Evolutionary conservation across 345 rosid genomes (phyloP), one percentile per base, ranked within the genome.

Genomic region (Erucastrum elatum): DNA sequence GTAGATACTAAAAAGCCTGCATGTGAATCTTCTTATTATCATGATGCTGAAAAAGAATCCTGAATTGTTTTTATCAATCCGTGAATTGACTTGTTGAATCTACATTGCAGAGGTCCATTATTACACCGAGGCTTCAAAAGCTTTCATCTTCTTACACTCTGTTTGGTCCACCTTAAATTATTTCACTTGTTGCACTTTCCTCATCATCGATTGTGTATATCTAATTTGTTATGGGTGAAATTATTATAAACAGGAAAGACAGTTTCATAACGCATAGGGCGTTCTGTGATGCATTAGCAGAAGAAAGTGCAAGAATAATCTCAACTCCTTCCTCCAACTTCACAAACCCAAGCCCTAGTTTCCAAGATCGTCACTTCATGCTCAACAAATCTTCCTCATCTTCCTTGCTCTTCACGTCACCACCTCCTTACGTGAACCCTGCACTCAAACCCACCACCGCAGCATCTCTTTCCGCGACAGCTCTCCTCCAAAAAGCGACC

Each of bases 221-320:
- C 21, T 60, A 35, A 30, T 51, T 1, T 27, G 5, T 27, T 31
- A 35, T 25, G 49, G 33, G 39, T 30, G 3, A 55, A 55, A 4
- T 62, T 13, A 66, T 55, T 17, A 8, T 78, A 29, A 70, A 78
- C 88, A 92, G 97, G 87, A 87, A 92, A 21, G 97, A 92, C 77
- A 92, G 94, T 75, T 92, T 92, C 77, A 89, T 92, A 84, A 90
- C 97, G 12, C 97, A 92, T 77, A 84, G 96, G 70, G 96, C 97
- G 11, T 92, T 92, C 63, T 92, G 97, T 41, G 97, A 92, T 71
- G 96, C 97, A 27, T 71, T 92, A 81, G 94, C 97, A 78, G 92
- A 87, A 74, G 96, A 90, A 71, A 89, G 84, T 76, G 91, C 90
- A 21, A 86, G 92, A 72, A 86, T 87, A 55, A 85, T 68, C 74